Conservation (phyloP, 495 filamentous ascomycete species). For the Neurospora tetraspora region DNA sequence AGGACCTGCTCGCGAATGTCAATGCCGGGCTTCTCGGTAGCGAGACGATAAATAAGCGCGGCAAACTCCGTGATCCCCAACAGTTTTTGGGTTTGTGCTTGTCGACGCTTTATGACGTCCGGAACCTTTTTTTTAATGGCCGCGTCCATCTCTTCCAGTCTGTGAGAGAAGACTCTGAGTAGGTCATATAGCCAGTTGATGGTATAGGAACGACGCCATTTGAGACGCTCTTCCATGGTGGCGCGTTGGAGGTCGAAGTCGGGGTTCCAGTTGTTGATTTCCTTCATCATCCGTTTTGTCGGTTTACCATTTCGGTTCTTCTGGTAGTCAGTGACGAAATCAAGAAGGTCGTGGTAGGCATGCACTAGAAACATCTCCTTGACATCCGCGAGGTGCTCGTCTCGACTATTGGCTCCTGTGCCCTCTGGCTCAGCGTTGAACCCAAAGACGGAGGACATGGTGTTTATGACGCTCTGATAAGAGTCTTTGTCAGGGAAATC, state of each 20-base stretch:
- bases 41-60: slow-evolving; percentile 24
- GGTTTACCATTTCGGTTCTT: slow-evolving; percentile 34
- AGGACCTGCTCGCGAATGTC: slow-evolving; percentile 31
- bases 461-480: slow-evolving; percentile 28
- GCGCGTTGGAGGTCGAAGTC: slow-evolving; percentile 29
- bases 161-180: slow-evolving; percentile 24
- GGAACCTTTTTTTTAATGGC: neutral
- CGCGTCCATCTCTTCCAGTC: neutral
- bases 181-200: slow-evolving; percentile 45
- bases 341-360: slow-evolving; percentile 29
- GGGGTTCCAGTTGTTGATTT: slow-evolving; percentile 34
- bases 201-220: slow-evolving; percentile 37
- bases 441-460: slow-evolving; percentile 22
- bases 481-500: slow-evolving; percentile 32
- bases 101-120: neutral
- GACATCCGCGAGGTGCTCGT: slow-evolving; percentile 17
- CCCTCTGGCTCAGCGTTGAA: slow-evolving; percentile 3
- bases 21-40: slow-evolving; percentile 30
- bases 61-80: slow-evolving; percentile 34
- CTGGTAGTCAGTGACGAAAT: slow-evolving; percentile 39
- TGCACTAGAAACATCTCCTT: slow-evolving; percentile 34
- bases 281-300: slow-evolving; percentile 29
- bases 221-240: slow-evolving; percentile 25
- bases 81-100: slow-evolving; percentile 21
- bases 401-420: slow-evolving; percentile 3